Base-by-base conservation (phyloP, 352 stramenopile genomes). In the Blastocystis sp. region DNA sequence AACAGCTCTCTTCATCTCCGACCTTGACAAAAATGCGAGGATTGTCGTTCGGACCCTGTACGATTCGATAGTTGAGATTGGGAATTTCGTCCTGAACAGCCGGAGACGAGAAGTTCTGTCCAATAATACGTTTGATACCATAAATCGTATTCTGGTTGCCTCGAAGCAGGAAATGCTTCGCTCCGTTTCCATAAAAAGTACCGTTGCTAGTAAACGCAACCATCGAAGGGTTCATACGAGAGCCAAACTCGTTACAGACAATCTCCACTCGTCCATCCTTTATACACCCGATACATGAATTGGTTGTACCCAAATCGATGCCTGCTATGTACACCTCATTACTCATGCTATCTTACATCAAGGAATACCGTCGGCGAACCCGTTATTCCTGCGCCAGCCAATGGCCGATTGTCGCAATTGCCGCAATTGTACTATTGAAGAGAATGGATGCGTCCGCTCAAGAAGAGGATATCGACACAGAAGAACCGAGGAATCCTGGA, bases 111-210 rank as follows among this genome's bases (percentile, higher is more conserved):
- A 40, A 85, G 4, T 24, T 40, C 8, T 48, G 48, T 7, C 75
- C 75, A 1, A 85, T 49, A 3, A 85, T 42, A 34, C 75, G 29
- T 65, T 85, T 85, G 21, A 63, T 32, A 32, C 48, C 38, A 73
- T 76, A 85, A 11, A 85, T 61, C 1, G 59, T 72, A 53, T 72
- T 75, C 16, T 97, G 91, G 21, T 96, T 95, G 91, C 99, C 98
- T 89, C 97, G 96, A 27, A 95, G 96, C 46, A 94, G 96, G 90
- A 99, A 94, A 89, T 98, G 98, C 93, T 99, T 99, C 87, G 97
- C 97, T 36, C 93, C 94, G 88, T 98, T 94, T 71, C 96, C 97
- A 81, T 98, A 97, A 46, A 99, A 88, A 87, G 95, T 94, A 88
- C 98, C 95, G 78, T 95, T 93, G 87, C 94, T 92, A 87, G 93